Conservation (phyloP, 768 basidiomycete species). For the Amanita molliuscula region DNA sequence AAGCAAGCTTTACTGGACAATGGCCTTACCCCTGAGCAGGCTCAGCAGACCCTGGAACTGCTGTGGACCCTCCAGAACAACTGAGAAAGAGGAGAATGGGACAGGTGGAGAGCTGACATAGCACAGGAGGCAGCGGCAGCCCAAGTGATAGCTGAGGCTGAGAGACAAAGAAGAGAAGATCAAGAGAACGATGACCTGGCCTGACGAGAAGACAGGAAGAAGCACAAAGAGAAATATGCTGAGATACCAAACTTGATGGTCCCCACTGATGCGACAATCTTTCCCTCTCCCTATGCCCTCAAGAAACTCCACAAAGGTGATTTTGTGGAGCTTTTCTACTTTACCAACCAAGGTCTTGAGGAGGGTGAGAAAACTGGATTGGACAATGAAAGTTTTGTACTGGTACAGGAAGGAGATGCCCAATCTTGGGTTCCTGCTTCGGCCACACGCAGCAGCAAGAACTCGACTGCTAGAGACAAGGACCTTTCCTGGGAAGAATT, state of each 20-base stretch:
- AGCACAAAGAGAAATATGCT: neutral
- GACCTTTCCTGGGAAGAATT: neutral
- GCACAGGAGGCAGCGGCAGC: neutral
- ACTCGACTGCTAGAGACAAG: neutral
- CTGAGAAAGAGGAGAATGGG: neutral
- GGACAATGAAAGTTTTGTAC: neutral
- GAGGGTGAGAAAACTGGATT: neutral
- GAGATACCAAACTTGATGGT: neutral
- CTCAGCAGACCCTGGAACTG: neutral
- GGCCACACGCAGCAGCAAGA: neutral
- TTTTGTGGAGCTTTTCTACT: neutral
- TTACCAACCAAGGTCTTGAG: neutral
- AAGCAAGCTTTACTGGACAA: neutral
- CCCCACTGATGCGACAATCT: neutral
- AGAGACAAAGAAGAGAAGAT: neutral
- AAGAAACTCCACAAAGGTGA: neutral
- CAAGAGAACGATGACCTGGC: neutral
- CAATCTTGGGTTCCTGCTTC: neutral
- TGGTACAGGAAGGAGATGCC: neutral
- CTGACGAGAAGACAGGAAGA: neutral
- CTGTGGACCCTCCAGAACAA: neutral
- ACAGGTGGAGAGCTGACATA: neutral
- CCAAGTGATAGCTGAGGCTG: neutral
- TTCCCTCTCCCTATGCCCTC: neutral
- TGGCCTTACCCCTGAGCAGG: neutral